Evolutionary conservation across 1,284 basidiomycete genomes (phyloP).

Genomic region (Fomitopsis betulina): DNA sequence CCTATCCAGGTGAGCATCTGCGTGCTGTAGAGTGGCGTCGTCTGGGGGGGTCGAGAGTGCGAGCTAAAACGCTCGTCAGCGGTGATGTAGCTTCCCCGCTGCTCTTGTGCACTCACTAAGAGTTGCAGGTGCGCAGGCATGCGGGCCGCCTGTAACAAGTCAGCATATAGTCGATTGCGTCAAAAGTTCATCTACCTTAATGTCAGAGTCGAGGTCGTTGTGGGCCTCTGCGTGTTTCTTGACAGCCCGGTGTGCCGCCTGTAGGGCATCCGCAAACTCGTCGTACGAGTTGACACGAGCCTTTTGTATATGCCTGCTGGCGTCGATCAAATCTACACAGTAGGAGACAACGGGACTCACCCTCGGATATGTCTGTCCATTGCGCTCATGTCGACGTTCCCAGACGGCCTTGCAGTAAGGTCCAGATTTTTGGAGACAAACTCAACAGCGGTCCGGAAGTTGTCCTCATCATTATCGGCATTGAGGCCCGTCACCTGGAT

Average conservation of each 20-base stretch:
- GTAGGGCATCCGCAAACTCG: constrained; percentile 52
- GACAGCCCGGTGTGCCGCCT: constrained; percentile 43
- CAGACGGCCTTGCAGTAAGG: constrained; percentile 47
- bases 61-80: constrained; percentile 34
- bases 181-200: constrained; percentile 40
- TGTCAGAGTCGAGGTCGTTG: constrained; percentile 59
- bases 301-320: constrained; percentile 48
- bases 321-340: constrained; percentile 7
- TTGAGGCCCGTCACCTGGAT: constrained; percentile 42
- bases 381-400: constrained; percentile 47
- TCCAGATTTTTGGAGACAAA: constrained; percentile 47
- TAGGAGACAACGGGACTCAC: constrained; percentile 30
- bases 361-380: constrained; percentile 56
- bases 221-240: constrained; percentile 43
- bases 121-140: constrained; percentile 69
- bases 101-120: constrained; percentile 39
- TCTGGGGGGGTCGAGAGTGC: constrained; percentile 50
- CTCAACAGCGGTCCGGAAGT: constrained; percentile 48
- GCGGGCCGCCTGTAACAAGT: constrained; percentile 39
- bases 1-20: constrained; percentile 44
- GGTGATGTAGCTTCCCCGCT: not conserved
- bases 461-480: constrained; percentile 34
- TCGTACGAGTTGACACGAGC: constrained; percentile 65
- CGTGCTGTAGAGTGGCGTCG: constrained; percentile 41
- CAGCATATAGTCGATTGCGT: not conserved